Evolutionary conservation across 192 early-diverging fungal genomes (phyloP), one percentile per base, ranked within the genome.

Genomic region (Globomyces pollinis-pini): DNA sequence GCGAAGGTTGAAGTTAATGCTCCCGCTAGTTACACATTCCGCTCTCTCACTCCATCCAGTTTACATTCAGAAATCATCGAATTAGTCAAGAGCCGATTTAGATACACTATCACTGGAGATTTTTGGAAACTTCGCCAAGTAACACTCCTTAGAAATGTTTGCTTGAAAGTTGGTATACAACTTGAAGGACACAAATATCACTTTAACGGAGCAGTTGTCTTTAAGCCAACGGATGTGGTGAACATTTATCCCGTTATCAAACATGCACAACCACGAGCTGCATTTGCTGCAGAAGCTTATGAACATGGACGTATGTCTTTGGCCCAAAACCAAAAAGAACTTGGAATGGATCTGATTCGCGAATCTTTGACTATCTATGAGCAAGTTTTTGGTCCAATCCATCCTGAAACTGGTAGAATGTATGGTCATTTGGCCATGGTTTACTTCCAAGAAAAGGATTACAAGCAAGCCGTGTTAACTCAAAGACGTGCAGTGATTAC

Each of bases 331-430:
- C 85, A 95, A 49, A 84, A 79, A 47, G 73, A 87, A 57, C 43
- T 87, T 31, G 92, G 88, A 8, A 54, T 91, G 36, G 93, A 98
- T 64, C 68, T 96, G 31, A 67, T 92, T 56, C 57, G 80, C 24
- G 91, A 97, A 68, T 87, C 93, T 11, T 67, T 89, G 50, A 68
- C 87, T 3, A 71, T 97, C 18, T 91, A 91, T 66, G 96, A 99
- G 74, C 93, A 96, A 69, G 87, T 86, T 12, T 94, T 87, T 68
- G 93, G 93, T 12, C 89, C 91, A 56, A 64, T 97, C 55, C 93
- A 98, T 59, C 78, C 86, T 0, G 92, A 94, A 56, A 91, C 90
- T 18, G 86, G 83, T n/a, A 85, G 88, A 29, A 84, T 86, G 59
- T 93, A 93, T 69, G 78, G 81, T 11, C 78, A 82, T 13, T 74